Percentiles rank a stretch among this genome's conserved stretches.
Evolutionary conservation across 1,284 basidiomycete genomes (phyloP).

Genomic region (Dichomitus squalens): DNA sequence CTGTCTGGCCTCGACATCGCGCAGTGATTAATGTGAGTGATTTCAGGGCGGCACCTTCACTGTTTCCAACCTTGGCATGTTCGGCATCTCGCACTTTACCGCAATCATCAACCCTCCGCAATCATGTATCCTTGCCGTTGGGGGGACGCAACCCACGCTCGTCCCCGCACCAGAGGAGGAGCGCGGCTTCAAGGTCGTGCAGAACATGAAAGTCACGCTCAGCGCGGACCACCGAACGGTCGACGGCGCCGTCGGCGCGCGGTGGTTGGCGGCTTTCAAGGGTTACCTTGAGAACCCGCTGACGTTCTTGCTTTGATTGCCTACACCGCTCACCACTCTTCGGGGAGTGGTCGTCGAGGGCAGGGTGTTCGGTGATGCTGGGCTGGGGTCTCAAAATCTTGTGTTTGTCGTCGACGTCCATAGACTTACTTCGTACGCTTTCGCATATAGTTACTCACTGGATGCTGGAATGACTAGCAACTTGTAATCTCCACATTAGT

Average conservation of each 20-base stretch:
- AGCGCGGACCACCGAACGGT: constrained; percentile 96
- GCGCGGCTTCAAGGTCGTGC: constrained; percentile 90
- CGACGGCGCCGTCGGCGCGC: constrained; percentile 90
- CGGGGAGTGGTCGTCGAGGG: background rate
- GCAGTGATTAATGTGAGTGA: background rate
- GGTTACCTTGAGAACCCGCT: constrained; percentile 96
- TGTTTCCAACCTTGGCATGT: constrained; percentile 99
- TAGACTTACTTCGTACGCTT: constrained; percentile 27
- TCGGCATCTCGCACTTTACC: constrained; percentile 92
- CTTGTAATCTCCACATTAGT: constrained; percentile 17
- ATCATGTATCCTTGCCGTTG: constrained; percentile 96
- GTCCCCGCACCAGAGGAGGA: constrained; percentile 88
- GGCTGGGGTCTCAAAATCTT: constrained; percentile 15
- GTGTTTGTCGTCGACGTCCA: constrained; percentile 16
- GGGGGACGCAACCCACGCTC: constrained; percentile 86
- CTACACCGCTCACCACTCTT: background rate
- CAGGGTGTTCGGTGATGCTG: constrained; percentile 7
- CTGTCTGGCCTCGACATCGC: background rate
- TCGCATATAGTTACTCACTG: constrained; percentile 25
- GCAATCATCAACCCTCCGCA: constrained; percentile 99
- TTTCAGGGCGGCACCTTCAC: constrained; percentile 94
- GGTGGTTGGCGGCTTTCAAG: constrained; percentile 94
- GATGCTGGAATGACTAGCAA: constrained; percentile 24
- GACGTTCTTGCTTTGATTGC: constrained; percentile 84
- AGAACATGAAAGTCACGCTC: constrained; percentile 96